Evolutionary conservation across 495 filamentous ascomycete species (phyloP), one percentile per base, ranked within the genome.

Genomic region (Stereocaulon alpinum): DNA sequence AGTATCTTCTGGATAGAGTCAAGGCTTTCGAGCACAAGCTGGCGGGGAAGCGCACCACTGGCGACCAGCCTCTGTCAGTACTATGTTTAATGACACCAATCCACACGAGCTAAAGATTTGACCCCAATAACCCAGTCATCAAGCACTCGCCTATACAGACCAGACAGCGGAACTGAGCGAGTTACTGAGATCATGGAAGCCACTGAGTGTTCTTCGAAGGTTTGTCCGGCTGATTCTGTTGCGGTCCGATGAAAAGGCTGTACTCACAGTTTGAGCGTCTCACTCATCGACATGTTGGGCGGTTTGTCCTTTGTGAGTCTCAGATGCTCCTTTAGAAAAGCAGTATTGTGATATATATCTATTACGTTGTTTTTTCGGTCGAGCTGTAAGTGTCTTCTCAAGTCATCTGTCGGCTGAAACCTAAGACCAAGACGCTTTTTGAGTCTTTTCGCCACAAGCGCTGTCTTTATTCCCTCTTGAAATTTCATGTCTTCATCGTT

Each of bases 1-100:
- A 75, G 63, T 18, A 75, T 71, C n/a, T 60, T 64, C 44, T 75
- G 68, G 10, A 70, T 44, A 2, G 70, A 70, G 54, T 70, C 66
- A 6, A 74, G 65, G 15, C 59, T 55, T 60, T 74, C 72, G 27
- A 74, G 62, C 29, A 63, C 69, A 15, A 73, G 63, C 40, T 59
- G 55, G 17, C 67, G 66, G 6, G 72, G 70, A 1, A 74, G 27
- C 27, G 55, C 61, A 3, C 62, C 65, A 22, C 54, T 56, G 29
- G n/a, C 4, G 15, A 5, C 14, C 1, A 45, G n/a, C n/a, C 17
- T 6, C 32, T n/a, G 12, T 54, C 18, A 54, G 51, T 27, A 32
- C 18, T 6, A 15, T 30, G 12, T 41, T 22, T 9, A 6, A 12
- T 37, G 6, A 10, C 34, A 37, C 12, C 34, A 37, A 37, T 10